Base-by-base conservation (phyloP, 2,329 filamentous ascomycete species). In the Acrodontium crateriforme region DNA sequence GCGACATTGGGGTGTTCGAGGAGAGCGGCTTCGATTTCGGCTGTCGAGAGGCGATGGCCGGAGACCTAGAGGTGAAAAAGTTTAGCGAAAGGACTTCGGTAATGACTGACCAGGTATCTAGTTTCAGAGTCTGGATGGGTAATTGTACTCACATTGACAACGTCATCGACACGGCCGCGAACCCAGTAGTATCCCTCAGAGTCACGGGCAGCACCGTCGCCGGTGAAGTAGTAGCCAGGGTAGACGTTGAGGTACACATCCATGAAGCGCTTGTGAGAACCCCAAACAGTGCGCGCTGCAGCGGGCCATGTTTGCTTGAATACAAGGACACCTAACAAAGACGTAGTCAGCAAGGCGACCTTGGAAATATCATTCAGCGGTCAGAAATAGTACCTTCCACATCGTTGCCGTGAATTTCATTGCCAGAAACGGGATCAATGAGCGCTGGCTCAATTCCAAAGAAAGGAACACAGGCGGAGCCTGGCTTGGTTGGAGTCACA, bases 161-260 rank as follows among this genome's bases (percentile, higher is more conserved):
- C 89, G 49, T 98, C 89, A 52, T 98, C 89, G 29, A 98, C 89
- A 57, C 89, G 84, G 41, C 89, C 89, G 38, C 89, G 82, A 55
- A 98, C 98, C 89, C 89, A 98, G 73, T 95, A 98, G 67, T 94
- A 98, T 32, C 89, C 89, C 49, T 98, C 89, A 59, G 93, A 80
- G 55, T 98, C 89, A 52, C 89, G 81, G 35, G 81, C 89, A 31
- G 89, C 89, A 52, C 89, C 89, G 52, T 98, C 89, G 33, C 82
- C 82, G 10, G 82, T 89, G 62, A 89, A 91, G 61, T 98, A 98
- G 65, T 91, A 94, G 36, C 87, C 89, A 63, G 84, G 83, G 69
- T 98, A 98, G 8, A 94, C 85, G 47, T 91, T 92, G 46, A 98
- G 61, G 58, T 98, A 98, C 8, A 89, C 95, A 46, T 98, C 87